Conservation (phyloP, 164 flowering plant genomes). For the Pachysandra terminalis region DNA sequence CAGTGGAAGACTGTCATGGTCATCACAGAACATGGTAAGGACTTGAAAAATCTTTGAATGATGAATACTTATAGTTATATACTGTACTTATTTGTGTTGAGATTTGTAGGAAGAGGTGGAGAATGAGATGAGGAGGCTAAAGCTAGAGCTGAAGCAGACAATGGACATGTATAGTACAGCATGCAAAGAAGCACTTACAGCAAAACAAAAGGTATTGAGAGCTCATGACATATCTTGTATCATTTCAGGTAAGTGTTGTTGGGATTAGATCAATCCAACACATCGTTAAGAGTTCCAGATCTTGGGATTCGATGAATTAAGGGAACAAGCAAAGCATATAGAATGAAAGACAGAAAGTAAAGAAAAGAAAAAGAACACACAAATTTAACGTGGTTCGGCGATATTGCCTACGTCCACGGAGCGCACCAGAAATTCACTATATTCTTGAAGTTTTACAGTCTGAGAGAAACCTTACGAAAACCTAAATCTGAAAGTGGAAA, state of each 20-base stretch:
- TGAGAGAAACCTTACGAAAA: too few species aligned
- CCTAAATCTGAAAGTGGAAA: too few species aligned
- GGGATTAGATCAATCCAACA: too few species aligned
- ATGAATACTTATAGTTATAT: neutral
- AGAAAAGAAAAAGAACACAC: too few species aligned
- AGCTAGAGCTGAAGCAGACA: conserved; percentile 65
- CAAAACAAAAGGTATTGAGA: conserved; percentile 54
- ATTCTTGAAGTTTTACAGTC: too few species aligned
- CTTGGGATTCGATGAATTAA: too few species aligned
- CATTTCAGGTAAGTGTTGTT: neutral
- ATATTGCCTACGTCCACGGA: too few species aligned
- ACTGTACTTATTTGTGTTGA: neutral
- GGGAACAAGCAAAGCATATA: too few species aligned
- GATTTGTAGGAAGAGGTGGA: conserved; percentile 51
- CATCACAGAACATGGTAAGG: conserved; percentile 32
- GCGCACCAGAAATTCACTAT: too few species aligned
- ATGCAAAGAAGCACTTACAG: conserved; percentile 67
- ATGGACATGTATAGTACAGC: conserved; percentile 77
- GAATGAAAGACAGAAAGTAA: too few species aligned
- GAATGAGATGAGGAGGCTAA: conserved; percentile 67
- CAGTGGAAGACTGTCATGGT: conserved; percentile 20
- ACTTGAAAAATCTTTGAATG: neutral
- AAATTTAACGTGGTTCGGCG: too few species aligned
- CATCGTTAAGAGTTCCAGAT: too few species aligned
- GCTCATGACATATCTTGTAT: neutral